Evolutionary conservation across 345 rosid species (phyloP).

Genomic region (Viola odorata): DNA sequence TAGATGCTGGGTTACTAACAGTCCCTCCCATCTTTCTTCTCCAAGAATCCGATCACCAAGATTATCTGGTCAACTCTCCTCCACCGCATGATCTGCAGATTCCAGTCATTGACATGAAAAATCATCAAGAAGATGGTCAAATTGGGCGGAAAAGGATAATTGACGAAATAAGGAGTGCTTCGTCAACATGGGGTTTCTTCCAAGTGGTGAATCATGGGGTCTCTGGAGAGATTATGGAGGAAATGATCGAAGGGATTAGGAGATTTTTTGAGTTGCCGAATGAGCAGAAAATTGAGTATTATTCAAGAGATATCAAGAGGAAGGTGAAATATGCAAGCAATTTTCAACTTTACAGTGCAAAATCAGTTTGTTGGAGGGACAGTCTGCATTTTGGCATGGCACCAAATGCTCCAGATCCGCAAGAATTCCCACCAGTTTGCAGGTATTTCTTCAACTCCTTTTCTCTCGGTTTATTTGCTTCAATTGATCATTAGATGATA

Average conservation of each 20-base stretch:
- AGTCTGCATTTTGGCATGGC: not conserved
- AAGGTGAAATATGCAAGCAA: conserved; percentile 1
- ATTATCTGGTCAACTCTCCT: not conserved
- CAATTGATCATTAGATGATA: no score
- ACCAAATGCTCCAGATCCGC: conserved; percentile 8
- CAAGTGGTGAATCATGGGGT: conserved; percentile 18
- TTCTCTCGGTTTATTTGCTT: no score
- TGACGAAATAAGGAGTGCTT: conserved; percentile 3
- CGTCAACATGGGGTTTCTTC: conserved; percentile 15
- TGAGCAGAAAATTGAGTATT: conserved; percentile 3
- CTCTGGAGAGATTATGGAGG: conserved; percentile 3
- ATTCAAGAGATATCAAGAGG: not conserved
- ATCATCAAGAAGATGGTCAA: not conserved
- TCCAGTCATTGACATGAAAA: conserved; percentile 4
- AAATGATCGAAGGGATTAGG: not conserved
- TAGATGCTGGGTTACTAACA: conserved; percentile 7
- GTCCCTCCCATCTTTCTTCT: conserved; percentile 3
- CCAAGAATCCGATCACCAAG: no score
- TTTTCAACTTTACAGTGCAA: conserved; percentile 8
- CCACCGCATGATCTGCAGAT: not conserved
- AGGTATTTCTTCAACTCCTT: conserved; percentile 3
- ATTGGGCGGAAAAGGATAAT: not conserved
- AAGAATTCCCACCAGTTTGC: conserved; percentile 5
- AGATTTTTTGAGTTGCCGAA: conserved; percentile 11
- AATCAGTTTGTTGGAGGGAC: conserved; percentile 14